Evolutionary conservation across 371 early-diverging fungal species (phyloP).

Genomic region (Encephalitozoon cuniculi): DNA sequence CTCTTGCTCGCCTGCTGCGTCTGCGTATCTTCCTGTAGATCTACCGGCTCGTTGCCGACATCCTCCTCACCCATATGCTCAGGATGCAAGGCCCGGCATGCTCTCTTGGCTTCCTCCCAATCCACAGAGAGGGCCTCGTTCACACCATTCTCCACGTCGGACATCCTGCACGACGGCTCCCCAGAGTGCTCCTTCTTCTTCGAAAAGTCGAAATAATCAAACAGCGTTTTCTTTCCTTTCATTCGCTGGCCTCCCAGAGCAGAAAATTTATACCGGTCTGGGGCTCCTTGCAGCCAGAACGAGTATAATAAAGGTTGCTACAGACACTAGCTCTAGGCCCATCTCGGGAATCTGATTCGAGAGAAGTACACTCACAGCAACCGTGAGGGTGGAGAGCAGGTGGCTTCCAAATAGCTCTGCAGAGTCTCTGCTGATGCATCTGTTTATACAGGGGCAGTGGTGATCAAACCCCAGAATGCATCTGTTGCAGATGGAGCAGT

Average conservation of each 20-base stretch:
- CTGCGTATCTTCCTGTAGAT: not conserved
- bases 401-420: not conserved
- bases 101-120: not conserved
- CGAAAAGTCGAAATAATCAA: not conserved
- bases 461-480: slow-evolving; percentile 26
- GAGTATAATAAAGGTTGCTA: not conserved
- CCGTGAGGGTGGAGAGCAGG: not conserved
- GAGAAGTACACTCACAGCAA: not conserved
- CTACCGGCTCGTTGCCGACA: not conserved
- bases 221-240: not conserved
- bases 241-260: not conserved
- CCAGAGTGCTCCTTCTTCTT: not conserved
- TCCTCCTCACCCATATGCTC: not conserved
- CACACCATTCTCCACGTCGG: not conserved
- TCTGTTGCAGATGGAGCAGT: slow-evolving; percentile 27
- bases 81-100: not conserved
- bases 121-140: not conserved
- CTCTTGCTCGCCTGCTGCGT: not conserved
- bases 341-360: not conserved
- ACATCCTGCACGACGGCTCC: not conserved
- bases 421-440: slow-evolving; percentile 4
- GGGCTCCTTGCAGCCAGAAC: not conserved
- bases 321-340: not conserved
- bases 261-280: not conserved
- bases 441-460: slow-evolving; percentile 42